Base-by-base conservation (phyloP, 352 stramenopile genomes). In the Globisporangium solare region DNA sequence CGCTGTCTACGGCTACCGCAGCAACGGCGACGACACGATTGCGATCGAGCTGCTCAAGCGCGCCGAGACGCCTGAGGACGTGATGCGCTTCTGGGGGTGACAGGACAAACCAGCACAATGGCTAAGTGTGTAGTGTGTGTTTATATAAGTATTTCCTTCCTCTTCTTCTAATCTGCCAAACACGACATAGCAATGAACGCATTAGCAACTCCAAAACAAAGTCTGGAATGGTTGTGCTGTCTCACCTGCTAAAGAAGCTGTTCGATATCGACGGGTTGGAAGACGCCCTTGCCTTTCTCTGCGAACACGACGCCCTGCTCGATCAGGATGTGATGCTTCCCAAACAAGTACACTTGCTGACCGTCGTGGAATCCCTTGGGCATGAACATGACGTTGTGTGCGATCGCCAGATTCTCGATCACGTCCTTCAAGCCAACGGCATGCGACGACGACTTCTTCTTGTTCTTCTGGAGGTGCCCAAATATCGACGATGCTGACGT, bases 261-360 rank as follows among this genome's bases (percentile, higher is more conserved):
- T 35, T 94, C 76, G 24, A 95, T 71, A 50, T 91, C 83, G 7
- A 92, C 72, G 0, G 86, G 82, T 24, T 86, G 71, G 60, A 88
- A 95, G 21, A 60, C 12, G 7, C 78, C 81, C 56, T 89, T 95
- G 21, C 50, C 35, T 41, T 72, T 70, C 40, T 93, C 75, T n/a
- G 76, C 56, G 61, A 84, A 92, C 37, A 94, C 76, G 5, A 95
- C 79, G 41, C 83, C 85, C 51, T 93, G 81, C 47, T 95, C 84
- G 54, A 95, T 87, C 49, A 93, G 70, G 51, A 95, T 92, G 51
- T 88, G 76, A 52, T 88, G 70, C 59, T 82, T 81, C 15, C 86
- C 86, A 56, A 95, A 92, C 3, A 65, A 27, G 35, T 94, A 95
- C 20, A 93, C 67, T 56, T 87, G 80, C 66, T 94, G 83, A 11